Base-by-base conservation (phyloP, 2,329 filamentous ascomycete genomes). In the Dactylellina leptospora region DNA sequence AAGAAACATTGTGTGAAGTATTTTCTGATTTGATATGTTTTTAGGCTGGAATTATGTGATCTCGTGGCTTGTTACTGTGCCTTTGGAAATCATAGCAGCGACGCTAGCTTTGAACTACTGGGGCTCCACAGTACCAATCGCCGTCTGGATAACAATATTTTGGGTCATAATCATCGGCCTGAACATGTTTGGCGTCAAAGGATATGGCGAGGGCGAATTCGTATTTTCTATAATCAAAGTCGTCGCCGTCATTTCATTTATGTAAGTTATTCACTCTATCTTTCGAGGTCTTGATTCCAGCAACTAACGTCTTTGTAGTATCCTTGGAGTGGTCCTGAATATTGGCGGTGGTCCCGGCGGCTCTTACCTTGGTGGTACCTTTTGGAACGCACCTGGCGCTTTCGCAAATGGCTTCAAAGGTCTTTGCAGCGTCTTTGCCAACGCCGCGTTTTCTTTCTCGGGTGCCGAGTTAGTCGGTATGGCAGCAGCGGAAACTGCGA, bases 121-220 rank as follows among this genome's bases (percentile, higher is more conserved):
- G 92, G 86, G 87, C 58, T 79, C 84, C 0, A 72, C 61, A 5
- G 80, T 92, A 61, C 85, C 87, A 25, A 87, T 88, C 74, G 87
- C 89, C 58, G 88, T 90, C 25, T 97, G 91, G 81, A 91, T 97
- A 23, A 86, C 90, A 42, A 82, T 97, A 44, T 97, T 97, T 80
- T 85, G 95, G 66, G 72, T 87, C 13, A 76, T 89, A 60, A 93
- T 96, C 75, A 84, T 96, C 45, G 76, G 80, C 27, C 96, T 97
- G 81, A 96, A 97, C 78, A 80, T 96, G 74, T 95, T 93, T 77
- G 92, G 92, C 54, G 90, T 97, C 74, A 90, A 90, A 78, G 91
- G 90, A 23, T 96, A 96, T 76, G 92, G 92, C 77, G 92, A 96
- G 80, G 91, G 91, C 13, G 92, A 96, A 77, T 96, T 96, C 75